Percentiles rank a stretch among this genome's conserved stretches.
Evolutionary conservation across 2,329 filamentous ascomycete genomes (phyloP).

Genomic region (Aphanocladium album): DNA sequence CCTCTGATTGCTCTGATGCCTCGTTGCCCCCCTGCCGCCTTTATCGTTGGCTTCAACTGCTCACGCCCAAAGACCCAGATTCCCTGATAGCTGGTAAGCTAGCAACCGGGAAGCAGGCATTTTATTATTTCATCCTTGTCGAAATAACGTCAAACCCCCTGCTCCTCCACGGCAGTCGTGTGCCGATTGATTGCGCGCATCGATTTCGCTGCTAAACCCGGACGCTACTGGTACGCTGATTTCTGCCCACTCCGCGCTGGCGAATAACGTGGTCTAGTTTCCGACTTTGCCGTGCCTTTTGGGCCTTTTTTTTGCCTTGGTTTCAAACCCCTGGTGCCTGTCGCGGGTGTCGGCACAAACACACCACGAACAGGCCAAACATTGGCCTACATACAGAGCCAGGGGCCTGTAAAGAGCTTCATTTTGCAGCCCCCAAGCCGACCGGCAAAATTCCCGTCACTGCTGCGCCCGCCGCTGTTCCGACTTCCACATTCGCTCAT

Average conservation of each 20-base stretch:
- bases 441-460: neutral
- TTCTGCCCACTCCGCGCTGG: too few species aligned
- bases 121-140: neutral
- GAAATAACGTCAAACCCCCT: neutral
- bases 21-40: neutral
- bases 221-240: neutral
- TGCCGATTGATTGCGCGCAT: constrained; percentile 2
- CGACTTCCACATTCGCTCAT: too few species aligned
- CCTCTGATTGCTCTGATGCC: neutral
- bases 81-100: neutral
- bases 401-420: too few species aligned
- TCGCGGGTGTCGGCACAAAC: neutral
- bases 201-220: neutral
- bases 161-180: neutral
- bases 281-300: constrained; percentile 1
- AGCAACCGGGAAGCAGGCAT: neutral
- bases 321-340: neutral
- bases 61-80: neutral
- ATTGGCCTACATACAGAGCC: too few species aligned
- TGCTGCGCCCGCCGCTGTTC: neutral
- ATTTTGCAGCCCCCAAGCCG: too few species aligned
- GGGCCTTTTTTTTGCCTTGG: neutral
- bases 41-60: neutral
- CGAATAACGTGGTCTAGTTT: neutral
- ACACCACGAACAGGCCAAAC: too few species aligned